These are phyloP conservation scores for Vitis hybrid DNA, from an alignment of 177 flowering plant species.

Conservation along the genomic window DNA sequence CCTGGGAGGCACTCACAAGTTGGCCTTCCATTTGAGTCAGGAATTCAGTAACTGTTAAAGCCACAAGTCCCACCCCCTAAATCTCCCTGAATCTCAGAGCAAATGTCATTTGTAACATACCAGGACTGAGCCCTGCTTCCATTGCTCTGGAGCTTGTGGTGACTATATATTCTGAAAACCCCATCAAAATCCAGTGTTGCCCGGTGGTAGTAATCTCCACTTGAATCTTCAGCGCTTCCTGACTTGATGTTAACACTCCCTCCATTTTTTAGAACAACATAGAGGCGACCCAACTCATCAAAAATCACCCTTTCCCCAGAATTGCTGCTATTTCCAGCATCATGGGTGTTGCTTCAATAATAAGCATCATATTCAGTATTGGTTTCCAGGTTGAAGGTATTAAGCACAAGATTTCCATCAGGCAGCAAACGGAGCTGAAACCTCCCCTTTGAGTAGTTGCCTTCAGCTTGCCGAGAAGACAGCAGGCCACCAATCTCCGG, in stretches of 20 bases:
- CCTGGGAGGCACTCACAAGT: neutral
- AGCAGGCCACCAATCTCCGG: neutral
- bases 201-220: neutral
- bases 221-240: neutral
- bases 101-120: neutral
- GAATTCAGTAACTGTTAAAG: constrained; percentile 3
- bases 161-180: neutral
- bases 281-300: neutral
- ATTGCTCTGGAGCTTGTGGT: neutral
- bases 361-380: too few relatives aligned
- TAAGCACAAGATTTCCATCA: too few relatives aligned
- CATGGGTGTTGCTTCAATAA: too few relatives aligned
- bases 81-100: neutral
- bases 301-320: neutral
- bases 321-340: too few relatives aligned
- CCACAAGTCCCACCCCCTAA: constrained; percentile 3
- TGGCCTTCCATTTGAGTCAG: neutral
- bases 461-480: neutral
- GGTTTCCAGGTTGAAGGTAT: too few relatives aligned
- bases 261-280: neutral
- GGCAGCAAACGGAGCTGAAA: too few relatives aligned
- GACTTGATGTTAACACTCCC: too few relatives aligned
- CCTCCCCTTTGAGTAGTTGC: neutral
- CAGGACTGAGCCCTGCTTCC: neutral
- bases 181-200: constrained; percentile 3